phyloP scores from a whole-genome alignment of 768 basidiomycete genomes.

The Macrolepiota albuminosa region DNA sequence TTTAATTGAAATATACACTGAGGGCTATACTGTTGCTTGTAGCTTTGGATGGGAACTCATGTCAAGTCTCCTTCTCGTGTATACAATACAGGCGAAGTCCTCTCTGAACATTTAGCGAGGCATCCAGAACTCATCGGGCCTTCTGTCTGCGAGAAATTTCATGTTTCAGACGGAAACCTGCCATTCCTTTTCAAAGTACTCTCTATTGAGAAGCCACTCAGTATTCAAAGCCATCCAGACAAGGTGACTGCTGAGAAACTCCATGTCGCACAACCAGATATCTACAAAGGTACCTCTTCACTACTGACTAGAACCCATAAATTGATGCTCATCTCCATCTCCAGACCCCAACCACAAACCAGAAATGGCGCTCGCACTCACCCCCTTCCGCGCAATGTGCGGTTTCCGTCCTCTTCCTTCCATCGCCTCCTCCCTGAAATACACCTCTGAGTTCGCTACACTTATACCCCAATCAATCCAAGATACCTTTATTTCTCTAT shows the following conservation, averaged over 20 bases:
- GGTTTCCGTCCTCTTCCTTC: slow-evolving; percentile 82
- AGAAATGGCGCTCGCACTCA: slow-evolving; percentile 97
- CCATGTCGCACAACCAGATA: slow-evolving; percentile 62
- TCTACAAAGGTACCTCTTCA: slow-evolving; percentile 75
- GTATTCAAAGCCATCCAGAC: slow-evolving; percentile 91
- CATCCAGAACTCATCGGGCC: slow-evolving; percentile 69
- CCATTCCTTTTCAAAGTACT: slow-evolving; percentile 94
- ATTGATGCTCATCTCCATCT: slow-evolving; percentile 3
- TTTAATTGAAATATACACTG: background rate
- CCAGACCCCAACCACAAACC: slow-evolving; percentile 96
- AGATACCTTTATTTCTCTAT: slow-evolving; percentile 44
- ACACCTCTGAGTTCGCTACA: slow-evolving; percentile 70
- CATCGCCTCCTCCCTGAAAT: slow-evolving; percentile 62
- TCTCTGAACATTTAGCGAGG: slow-evolving; percentile 56
- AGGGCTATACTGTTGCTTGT: slow-evolving; percentile 6
- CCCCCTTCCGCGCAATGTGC: slow-evolving; percentile 85
- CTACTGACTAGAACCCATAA: background rate
- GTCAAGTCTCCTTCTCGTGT: slow-evolving; percentile 53
- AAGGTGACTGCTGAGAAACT: slow-evolving; percentile 73
- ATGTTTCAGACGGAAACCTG: slow-evolving; percentile 58
- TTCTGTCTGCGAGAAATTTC: slow-evolving; percentile 49
- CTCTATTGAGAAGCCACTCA: slow-evolving; percentile 83
- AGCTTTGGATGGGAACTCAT: slow-evolving; percentile 99
- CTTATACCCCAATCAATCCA: slow-evolving; percentile 60
- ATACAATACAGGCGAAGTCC: slow-evolving; percentile 30